These are phyloP conservation scores for Epipyxis sp. DNA, from an alignment of 108 stramenopile species.

Conservation along the genomic window DNA sequence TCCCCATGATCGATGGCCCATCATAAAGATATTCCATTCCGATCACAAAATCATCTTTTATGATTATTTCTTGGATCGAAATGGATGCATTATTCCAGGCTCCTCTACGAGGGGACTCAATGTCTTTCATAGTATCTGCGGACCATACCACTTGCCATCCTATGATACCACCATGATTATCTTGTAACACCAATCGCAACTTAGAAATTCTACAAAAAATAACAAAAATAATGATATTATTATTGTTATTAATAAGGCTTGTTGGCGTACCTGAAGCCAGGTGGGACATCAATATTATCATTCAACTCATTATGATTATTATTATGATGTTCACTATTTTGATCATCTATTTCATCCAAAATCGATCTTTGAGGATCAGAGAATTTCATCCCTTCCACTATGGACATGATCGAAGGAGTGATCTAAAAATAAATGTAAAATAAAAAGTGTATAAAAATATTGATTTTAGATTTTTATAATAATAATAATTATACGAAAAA, in stretches of 20 bases:
- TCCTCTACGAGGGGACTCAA: constrained; percentile 23
- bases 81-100: neutral
- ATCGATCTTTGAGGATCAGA: constrained; percentile 8
- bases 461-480: too few relatives aligned
- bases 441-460: too few relatives aligned
- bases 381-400: neutral
- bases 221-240: too few relatives aligned
- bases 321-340: too few relatives aligned
- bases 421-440: too few relatives aligned
- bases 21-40: constrained; percentile 26
- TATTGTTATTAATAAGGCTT: too few relatives aligned
- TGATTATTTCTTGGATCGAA: constrained; percentile 2
- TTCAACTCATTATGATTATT: too few relatives aligned
- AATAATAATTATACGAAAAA: too few relatives aligned
- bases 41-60: constrained; percentile 21
- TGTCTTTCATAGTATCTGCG: neutral
- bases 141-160: constrained; percentile 26
- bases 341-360: too few relatives aligned
- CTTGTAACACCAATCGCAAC: too few relatives aligned
- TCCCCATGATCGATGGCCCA: neutral
- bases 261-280: constrained; percentile 8
- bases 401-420: neutral
- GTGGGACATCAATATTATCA: neutral
- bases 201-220: too few relatives aligned
- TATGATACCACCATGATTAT: neutral